phyloP scores from a whole-genome alignment of 202 grass and related monocot species.

The Brachypodium distachyon region DNA sequence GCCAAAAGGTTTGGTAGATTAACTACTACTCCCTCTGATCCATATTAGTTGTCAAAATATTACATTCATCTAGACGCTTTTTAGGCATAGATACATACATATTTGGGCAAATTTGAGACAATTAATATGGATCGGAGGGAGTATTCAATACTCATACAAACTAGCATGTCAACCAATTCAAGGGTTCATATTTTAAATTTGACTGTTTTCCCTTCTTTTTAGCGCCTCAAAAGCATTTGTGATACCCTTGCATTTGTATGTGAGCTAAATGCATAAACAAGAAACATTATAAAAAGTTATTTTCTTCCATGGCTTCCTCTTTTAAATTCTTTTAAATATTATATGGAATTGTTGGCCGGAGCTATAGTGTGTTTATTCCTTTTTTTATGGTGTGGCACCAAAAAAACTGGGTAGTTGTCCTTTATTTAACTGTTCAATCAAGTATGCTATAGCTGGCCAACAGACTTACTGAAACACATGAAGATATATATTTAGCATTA shows the following conservation, averaged over 20 bases:
- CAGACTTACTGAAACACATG: background rate
- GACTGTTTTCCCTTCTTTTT: background rate
- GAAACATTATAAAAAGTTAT: background rate
- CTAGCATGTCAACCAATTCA: slow-evolving; percentile 10
- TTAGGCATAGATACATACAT: too few species aligned
- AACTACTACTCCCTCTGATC: too few species aligned
- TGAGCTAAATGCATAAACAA: background rate
- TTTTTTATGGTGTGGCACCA: background rate
- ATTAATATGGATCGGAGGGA: too few species aligned
- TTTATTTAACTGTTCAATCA: background rate
- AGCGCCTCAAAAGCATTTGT: background rate
- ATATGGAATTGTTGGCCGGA: background rate
- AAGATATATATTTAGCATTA: background rate
- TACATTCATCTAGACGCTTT: too few species aligned
- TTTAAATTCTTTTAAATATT: background rate
- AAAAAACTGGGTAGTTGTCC: too few species aligned
- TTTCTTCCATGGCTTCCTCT: background rate
- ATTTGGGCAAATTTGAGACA: too few species aligned
- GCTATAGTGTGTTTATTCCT: background rate
- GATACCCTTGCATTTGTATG: background rate
- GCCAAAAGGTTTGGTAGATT: slow-evolving; percentile 24
- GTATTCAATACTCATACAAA: slow-evolving; percentile 6
- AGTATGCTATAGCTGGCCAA: background rate
- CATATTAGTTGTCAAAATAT: too few species aligned
- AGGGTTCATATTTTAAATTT: background rate